phyloP scores from a whole-genome alignment of 2,329 filamentous ascomycete species.

The Beauveria asiatica region DNA sequence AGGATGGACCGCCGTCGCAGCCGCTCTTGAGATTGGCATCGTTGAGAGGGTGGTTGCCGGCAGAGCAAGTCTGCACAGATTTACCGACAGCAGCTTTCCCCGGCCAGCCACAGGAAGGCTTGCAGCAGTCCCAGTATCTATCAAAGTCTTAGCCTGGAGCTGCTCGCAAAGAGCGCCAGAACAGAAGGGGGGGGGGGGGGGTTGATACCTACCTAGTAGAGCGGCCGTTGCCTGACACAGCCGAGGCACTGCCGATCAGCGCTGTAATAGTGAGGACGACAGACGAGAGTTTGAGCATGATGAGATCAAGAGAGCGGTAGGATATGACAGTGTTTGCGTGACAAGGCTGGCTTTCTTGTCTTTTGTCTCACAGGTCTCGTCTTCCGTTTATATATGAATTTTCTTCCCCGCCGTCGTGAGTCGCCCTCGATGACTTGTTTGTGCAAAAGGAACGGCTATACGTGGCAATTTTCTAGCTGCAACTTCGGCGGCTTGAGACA shows the following conservation, averaged over 20 bases:
- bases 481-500: no score
- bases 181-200: no score
- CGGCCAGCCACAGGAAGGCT: conserved; percentile 56
- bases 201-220: neutral
- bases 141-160: conserved; percentile 11
- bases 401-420: no score
- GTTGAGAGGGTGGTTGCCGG: conserved; percentile 42
- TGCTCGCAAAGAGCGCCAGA: neutral
- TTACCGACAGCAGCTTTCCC: conserved; percentile 43
- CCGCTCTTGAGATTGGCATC: conserved; percentile 40
- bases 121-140: conserved; percentile 60
- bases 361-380: no score
- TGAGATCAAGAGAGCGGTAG: neutral
- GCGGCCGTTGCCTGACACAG: neutral
- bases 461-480: no score
- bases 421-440: no score
- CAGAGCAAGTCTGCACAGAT: conserved; percentile 46
- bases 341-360: no score
- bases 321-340: no score
- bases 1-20: conserved; percentile 50
- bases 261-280: neutral
- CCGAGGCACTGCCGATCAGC: neutral
- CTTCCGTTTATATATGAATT: no score
- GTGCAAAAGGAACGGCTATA: no score
- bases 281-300: neutral